These are phyloP conservation scores for Rutidosis leptorrhynchoides DNA, from an alignment of 129 eudicot species.

Conservation along the genomic window DNA sequence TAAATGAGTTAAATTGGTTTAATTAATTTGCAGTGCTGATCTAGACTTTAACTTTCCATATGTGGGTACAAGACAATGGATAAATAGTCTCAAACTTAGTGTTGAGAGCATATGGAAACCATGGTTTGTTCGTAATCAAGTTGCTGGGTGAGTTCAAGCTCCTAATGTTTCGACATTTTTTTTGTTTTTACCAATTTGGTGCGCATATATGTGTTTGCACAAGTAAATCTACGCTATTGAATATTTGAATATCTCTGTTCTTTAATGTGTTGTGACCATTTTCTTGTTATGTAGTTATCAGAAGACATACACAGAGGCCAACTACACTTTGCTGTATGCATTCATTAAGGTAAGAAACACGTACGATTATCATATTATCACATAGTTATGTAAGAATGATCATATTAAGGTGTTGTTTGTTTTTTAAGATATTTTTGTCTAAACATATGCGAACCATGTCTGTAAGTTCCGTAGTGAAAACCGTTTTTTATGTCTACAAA, in stretches of 20 bases:
- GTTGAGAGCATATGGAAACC: constrained; percentile 32
- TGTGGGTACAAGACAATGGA: constrained; percentile 28
- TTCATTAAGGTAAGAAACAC: constrained; percentile 28
- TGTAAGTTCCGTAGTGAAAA: no score
- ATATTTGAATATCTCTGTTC: background rate
- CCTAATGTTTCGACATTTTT: background rate
- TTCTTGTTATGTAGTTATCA: constrained; percentile 7
- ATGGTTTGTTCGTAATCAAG: constrained; percentile 38
- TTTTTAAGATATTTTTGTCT: no score
- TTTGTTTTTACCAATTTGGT: background rate
- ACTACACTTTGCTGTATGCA: constrained; percentile 26
- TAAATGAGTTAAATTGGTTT: background rate
- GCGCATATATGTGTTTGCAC: background rate
- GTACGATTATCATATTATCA: background rate
- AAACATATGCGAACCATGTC: no score
- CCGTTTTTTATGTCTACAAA: no score
- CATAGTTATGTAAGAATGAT: background rate
- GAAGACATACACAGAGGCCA: constrained; percentile 27
- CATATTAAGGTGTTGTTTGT: no score
- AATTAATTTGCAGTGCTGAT: constrained; percentile 33
- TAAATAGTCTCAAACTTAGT: constrained; percentile 28
- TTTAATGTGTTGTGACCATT: background rate
- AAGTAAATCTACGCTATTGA: no score
- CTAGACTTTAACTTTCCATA: constrained; percentile 34
- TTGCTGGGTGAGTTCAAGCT: constrained; percentile 33